phyloP scores from a whole-genome alignment of 192 early-diverging fungal genomes.

The Obelidium mucronatum region DNA sequence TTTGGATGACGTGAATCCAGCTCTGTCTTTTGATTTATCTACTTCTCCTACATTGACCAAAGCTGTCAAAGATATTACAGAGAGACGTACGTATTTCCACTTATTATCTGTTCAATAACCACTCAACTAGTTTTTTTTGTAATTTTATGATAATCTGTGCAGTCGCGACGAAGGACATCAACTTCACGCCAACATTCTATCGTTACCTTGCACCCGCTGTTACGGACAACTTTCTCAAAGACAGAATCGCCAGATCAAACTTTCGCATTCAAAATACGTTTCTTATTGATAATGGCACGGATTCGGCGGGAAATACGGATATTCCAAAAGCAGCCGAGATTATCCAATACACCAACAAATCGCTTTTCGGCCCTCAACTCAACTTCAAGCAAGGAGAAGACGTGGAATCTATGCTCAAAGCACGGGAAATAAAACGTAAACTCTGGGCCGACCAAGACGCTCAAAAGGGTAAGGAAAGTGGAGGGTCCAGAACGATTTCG shows the following conservation, averaged over 20 bases:
- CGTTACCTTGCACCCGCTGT: constrained; percentile 21
- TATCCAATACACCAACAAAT: constrained; percentile 4
- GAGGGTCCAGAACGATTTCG: not conserved
- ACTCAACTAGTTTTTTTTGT: too few relatives aligned
- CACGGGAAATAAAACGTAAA: not conserved
- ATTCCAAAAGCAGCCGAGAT: not conserved
- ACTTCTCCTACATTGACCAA: too few relatives aligned
- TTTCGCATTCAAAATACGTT: constrained; percentile 23
- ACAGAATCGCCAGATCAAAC: not conserved
- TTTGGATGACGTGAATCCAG: constrained; percentile 12
- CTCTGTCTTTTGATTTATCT: not conserved
- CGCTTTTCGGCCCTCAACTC: constrained; percentile 26
- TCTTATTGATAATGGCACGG: not conserved
- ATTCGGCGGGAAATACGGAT: not conserved
- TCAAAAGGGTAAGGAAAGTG: constrained; percentile 1
- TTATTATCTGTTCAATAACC: too few relatives aligned
- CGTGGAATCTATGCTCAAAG: not conserved
- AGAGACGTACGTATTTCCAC: not conserved
- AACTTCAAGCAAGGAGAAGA: constrained; percentile 8
- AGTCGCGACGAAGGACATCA: not conserved
- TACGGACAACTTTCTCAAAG: not conserved
- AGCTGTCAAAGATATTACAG: not conserved
- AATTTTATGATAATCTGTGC: too few relatives aligned
- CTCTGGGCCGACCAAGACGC: constrained; percentile 18
- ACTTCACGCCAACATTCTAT: constrained; percentile 14